Evolutionary conservation across 2,329 filamentous ascomycete species (phyloP).

Genomic region (Colletotrichum chlorophyti): DNA sequence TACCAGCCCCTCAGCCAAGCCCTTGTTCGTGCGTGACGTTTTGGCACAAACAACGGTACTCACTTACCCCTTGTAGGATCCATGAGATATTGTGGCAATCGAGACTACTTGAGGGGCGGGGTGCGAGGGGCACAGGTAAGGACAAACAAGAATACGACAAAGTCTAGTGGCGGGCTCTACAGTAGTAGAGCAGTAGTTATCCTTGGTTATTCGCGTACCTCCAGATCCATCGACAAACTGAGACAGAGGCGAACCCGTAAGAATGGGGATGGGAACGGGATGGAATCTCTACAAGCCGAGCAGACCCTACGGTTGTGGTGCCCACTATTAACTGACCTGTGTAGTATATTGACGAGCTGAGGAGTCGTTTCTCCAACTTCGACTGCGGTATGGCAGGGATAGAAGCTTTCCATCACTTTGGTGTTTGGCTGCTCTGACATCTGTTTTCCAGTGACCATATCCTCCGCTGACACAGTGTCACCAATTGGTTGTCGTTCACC

Average conservation of each 20-base stretch:
- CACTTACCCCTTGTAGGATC: slow-evolving; percentile 4
- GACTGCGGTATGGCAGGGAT: slow-evolving; percentile 22
- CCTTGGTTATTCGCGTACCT: no score
- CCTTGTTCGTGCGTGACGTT: no score
- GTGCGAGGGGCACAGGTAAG: no score
- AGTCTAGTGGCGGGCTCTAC: neutral
- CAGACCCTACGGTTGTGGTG: no score
- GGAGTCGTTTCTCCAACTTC: neutral
- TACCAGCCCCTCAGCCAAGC: no score
- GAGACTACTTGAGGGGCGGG: slow-evolving; percentile 9
- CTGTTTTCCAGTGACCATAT: slow-evolving; percentile 2
- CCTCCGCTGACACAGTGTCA: neutral
- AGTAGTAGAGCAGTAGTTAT: no score
- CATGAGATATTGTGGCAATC: neutral
- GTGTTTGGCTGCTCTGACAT: neutral
- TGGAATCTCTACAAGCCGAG: no score
- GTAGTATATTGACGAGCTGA: neutral
- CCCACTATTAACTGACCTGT: no score
- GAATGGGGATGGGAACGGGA: neutral
- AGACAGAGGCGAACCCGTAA: neutral
- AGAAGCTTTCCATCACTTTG: slow-evolving; percentile 13
- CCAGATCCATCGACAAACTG: no score
- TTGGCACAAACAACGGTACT: no score
- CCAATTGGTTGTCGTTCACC: neutral
- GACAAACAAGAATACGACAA: neutral